Base-by-base conservation (phyloP, 257 asterid species). In the Ajuga chamaepitys region DNA sequence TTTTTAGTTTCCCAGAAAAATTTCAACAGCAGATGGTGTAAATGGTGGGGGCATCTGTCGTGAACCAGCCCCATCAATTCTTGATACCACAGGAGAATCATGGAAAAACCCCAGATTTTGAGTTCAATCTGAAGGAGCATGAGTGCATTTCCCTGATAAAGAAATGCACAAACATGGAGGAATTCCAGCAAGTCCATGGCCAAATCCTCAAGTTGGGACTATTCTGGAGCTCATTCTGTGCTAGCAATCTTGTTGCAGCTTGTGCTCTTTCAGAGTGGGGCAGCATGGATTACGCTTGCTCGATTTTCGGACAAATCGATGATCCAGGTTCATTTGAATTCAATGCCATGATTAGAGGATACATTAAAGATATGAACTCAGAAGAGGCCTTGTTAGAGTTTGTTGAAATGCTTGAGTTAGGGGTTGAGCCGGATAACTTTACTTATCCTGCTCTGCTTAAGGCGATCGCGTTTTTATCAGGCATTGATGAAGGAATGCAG, bases 261-360 rank as follows among this genome's bases (percentile, higher is more conserved):
- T 84, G 95, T 81, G 95, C 97, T 21, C 85, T 84, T 13, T 75
- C 95, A 17, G 85, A 80, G 20, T 90, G 93, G 96, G 88, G 96
- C 44, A 90, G 96, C 79, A 84, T 90, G 91, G 95, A 81, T 21
- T 88, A 90, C 9, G 97, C 97, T 0, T 76, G 84, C 83, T 81
- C 95, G 32, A 78, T 90, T 64, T 90, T 90, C 71, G 11, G 40
- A 3, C 70, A 74, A n/a, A 75, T 86, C 1, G 77, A 70, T 4
- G 78, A 82, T 78, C 93, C 93, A 20, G 74, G 81, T 74, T 73
- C 88, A 16, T 90, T 81, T 48, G 97, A 84, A 34, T 88, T 69
- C 70, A 90, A 86, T 64, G 70, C 83, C 73, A 79, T 90, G 71
- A 83, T 88, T 40, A 81, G 89, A 66, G 97, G 95, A 1, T 67